phyloP scores from a whole-genome alignment of 306 rosid genomes.

The Fragaria iinumae region DNA sequence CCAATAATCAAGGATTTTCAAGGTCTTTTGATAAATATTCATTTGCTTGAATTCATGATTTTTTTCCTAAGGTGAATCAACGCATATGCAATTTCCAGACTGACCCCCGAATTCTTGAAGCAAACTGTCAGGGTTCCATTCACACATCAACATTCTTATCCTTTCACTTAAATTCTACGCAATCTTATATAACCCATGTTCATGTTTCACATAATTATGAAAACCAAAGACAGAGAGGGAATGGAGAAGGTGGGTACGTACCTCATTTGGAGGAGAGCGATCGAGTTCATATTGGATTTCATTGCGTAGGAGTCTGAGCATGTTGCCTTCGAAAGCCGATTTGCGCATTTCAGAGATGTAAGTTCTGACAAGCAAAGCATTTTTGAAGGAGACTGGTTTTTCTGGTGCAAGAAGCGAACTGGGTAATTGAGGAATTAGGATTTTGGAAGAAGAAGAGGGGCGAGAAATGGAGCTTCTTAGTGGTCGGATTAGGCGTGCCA shows the following conservation, averaged over 20 bases:
- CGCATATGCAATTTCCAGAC: background rate
- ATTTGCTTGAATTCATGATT: background rate
- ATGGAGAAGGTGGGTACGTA: slow-evolving; percentile 24
- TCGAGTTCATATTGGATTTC: slow-evolving; percentile 78
- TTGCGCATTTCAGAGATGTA: slow-evolving; percentile 70
- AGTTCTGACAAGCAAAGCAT: slow-evolving; percentile 35
- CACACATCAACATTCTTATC: background rate
- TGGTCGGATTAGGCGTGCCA: slow-evolving; percentile 59
- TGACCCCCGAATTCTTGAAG: background rate
- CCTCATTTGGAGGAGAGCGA: slow-evolving; percentile 47
- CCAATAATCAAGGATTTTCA: background rate
- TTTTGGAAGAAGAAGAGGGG: slow-evolving; percentile 19
- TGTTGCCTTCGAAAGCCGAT: slow-evolving; percentile 65
- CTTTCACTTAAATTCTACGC: slow-evolving; percentile 1
- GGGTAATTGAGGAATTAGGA: slow-evolving; percentile 18
- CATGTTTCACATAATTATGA: background rate
- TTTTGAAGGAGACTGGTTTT: slow-evolving; percentile 6
- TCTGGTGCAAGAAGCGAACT: slow-evolving; percentile 13
- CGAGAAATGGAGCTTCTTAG: slow-evolving; percentile 44
- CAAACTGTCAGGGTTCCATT: background rate
- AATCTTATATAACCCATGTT: background rate
- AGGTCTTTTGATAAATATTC: background rate
- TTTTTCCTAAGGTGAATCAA: background rate
- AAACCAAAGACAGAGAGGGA: background rate
- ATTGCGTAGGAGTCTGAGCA: slow-evolving; percentile 61